Evolutionary conservation across 2,329 filamentous ascomycete genomes (phyloP), one percentile per base, ranked within the genome.

Genomic region (Arthrinium puccinioides): DNA sequence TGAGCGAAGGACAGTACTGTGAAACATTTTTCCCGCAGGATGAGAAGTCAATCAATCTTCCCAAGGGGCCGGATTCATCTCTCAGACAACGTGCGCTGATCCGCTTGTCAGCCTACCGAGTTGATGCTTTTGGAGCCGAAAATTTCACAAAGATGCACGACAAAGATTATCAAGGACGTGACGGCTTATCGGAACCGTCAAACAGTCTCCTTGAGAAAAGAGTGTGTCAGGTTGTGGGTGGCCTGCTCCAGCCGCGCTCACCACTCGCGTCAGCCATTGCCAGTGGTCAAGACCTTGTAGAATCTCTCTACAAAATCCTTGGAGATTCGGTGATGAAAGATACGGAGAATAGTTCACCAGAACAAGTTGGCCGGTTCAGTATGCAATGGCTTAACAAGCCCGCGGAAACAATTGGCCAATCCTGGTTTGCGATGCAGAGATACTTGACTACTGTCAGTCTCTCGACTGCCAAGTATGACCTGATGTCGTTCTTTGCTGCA

Each of bases 101-200:
- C 20, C 46, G 47, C 9, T 47, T 46, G 8, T 42, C 51, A 13
- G 32, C 32, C 15, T 43, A 49, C 21, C 39, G 41, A 19, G 33
- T 40, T 4, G 43, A 40, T n/a, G 50, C 46, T 0, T 67, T 62
- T 43, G 64, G 64, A 4, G 60, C 61, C 4, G 62, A 66, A 40
- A 30, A 49, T n/a, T 52, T 57, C 39, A 61, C 53, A 0, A 13
- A 28, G 3, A 21, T 26, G 1, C 21, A 51, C 28, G 65, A 68
- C 40, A 5, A n/a, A 5, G 23, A 18, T 3, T 68, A 69, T 36
- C 2, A 14, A n/a, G 35, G 44, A 9, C 51, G 60, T 32, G 63
- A 64, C 34, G 18, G 24, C 37, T 26, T 6, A 16, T n/a, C 19
- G 21, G 9, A 20, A 13, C 14, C 14, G 14, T 33, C 7, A 36